phyloP scores from a whole-genome alignment of 1,284 basidiomycete genomes.

The Polyporus tsugae region DNA sequence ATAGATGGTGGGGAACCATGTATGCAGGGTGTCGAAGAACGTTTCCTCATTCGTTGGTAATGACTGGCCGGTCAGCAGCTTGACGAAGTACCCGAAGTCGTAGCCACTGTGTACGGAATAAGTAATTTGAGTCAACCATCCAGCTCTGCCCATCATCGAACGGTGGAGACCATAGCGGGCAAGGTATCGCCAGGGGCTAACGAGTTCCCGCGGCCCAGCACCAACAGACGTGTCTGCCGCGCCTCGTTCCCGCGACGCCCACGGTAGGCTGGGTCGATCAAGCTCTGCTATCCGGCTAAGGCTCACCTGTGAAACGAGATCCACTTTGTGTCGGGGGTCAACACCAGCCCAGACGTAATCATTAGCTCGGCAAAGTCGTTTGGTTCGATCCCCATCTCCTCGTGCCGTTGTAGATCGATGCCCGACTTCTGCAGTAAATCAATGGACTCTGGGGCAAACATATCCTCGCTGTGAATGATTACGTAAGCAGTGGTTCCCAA shows the following conservation, averaged over 20 bases:
- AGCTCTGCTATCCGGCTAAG: conserved; percentile 19
- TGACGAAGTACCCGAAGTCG: conserved; percentile 99
- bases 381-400: conserved; percentile 91
- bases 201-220: conserved; percentile 14
- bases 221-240: conserved; percentile 6
- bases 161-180: conserved; percentile 13
- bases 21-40: conserved; percentile 89
- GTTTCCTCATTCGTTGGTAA: conserved; percentile 90
- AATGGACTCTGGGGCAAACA: conserved; percentile 98
- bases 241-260: conserved; percentile 29
- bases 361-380: conserved; percentile 98
- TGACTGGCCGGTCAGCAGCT: conserved; percentile 89
- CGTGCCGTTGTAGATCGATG: conserved; percentile 94
- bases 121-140: conserved; percentile 16
- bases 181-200: conserved; percentile 7
- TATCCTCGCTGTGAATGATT: conserved; percentile 78
- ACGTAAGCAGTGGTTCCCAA: conserved; percentile 33
- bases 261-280: conserved; percentile 23
- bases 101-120: conserved; percentile 76
- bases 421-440: conserved; percentile 95
- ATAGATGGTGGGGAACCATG: conserved; percentile 97
- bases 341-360: conserved; percentile 94
- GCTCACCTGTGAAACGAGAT: conserved; percentile 96
- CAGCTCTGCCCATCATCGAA: not conserved
- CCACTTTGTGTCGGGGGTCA: conserved; percentile 94